Conservation (phyloP, 495 filamentous ascomycete species). For the Podospora bellae-mahoneyi region DNA sequence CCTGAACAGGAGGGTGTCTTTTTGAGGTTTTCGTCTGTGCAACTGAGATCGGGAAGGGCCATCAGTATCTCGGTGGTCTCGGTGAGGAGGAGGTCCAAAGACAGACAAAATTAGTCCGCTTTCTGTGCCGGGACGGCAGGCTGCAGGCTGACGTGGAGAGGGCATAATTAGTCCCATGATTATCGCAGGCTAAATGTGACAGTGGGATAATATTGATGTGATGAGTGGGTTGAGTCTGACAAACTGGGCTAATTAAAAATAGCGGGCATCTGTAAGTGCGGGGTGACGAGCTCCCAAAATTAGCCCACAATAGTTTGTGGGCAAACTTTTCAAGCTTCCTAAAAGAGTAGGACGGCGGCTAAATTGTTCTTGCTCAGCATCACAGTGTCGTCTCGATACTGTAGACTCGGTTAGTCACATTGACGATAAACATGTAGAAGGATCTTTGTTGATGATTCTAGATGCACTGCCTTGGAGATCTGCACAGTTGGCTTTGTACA, state of each 20-base stretch:
- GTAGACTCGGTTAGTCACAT: background rate
- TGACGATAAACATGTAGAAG: background rate
- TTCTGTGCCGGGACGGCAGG: background rate
- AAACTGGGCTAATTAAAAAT: conserved; percentile 24
- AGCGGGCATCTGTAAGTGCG: background rate
- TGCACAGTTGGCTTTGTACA: background rate
- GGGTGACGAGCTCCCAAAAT: conserved; percentile 20
- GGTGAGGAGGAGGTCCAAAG: conserved; percentile 5
- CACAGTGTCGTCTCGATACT: background rate
- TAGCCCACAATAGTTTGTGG: conserved; percentile 15
- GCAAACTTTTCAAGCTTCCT: conserved; percentile 19
- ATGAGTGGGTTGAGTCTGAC: background rate
- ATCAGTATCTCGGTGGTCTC: conserved; percentile 18
- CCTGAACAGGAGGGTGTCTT: conserved; percentile 10
- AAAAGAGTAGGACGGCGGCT: conserved; percentile 27
- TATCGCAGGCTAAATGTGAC: background rate
- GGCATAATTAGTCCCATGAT: conserved; percentile 5
- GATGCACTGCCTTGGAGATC: background rate
- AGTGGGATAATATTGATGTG: background rate
- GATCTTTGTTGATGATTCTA: background rate
- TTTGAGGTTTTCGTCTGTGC: background rate
- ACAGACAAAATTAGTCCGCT: conserved; percentile 17
- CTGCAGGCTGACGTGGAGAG: background rate
- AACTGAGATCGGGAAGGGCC: background rate
- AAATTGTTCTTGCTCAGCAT: conserved; percentile 30